Evolutionary conservation across 2,329 filamentous ascomycete genomes (phyloP).

Genomic region (Ophiostoma australiae): DNA sequence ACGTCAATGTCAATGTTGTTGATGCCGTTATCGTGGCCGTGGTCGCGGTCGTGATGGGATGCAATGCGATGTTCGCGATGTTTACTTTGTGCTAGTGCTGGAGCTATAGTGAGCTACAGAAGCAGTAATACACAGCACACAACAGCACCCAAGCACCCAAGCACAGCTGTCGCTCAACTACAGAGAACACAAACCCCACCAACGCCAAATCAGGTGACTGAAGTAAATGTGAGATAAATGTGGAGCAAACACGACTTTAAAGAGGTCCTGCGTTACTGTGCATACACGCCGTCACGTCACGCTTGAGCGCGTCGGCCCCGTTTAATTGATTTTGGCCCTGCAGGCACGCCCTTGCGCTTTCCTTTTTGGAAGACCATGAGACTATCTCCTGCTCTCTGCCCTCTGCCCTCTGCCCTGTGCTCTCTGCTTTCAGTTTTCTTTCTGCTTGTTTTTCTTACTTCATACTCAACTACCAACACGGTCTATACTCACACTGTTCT

Average conservation of each 20-base stretch:
- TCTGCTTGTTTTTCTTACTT: background rate
- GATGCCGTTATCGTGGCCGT: too few relatives aligned
- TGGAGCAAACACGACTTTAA: constrained; percentile 26
- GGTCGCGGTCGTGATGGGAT: too few relatives aligned
- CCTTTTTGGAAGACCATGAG: background rate
- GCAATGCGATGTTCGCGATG: background rate
- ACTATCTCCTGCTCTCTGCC: background rate
- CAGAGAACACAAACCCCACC: constrained; percentile 11
- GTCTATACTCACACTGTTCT: background rate
- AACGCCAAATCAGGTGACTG: constrained; percentile 27
- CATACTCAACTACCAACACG: background rate
- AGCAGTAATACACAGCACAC: background rate
- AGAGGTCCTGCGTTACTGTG: constrained; percentile 21
- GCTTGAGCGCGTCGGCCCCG: constrained; percentile 29
- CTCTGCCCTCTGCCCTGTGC: background rate
- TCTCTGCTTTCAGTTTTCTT: background rate
- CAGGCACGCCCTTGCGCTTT: constrained; percentile 7
- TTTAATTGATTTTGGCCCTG: constrained; percentile 26
- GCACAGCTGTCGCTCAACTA: too few relatives aligned
- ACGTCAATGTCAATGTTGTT: background rate
- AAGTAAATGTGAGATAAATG: background rate
- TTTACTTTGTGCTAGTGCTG: constrained; percentile 7
- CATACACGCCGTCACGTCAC: constrained; percentile 30
- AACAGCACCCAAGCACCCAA: background rate
- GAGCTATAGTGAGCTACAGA: background rate